A percentile compares a stretch with the other conserved stretches of the same genome.
These are phyloP conservation scores for Candida namnaoensis DNA, from an alignment of 805 yeast species.

Conservation along the genomic window DNA sequence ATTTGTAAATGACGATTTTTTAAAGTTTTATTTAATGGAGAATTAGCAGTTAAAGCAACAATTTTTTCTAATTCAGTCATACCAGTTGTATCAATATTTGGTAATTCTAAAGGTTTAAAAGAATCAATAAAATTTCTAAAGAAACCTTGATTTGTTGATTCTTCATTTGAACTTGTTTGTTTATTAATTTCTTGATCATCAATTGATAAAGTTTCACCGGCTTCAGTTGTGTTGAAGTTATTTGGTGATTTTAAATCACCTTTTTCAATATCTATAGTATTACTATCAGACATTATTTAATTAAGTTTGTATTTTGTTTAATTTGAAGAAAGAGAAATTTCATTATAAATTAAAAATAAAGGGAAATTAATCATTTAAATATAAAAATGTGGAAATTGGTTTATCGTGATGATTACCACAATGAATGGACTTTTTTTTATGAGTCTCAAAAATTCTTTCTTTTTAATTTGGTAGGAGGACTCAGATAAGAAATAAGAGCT, in stretches of 20 bases:
- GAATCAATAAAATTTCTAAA: conserved; percentile 9
- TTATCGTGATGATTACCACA: too few relatives aligned
- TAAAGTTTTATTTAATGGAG: conserved; percentile 37
- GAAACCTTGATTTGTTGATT: conserved; percentile 8
- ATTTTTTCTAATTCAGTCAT: conserved; percentile 36
- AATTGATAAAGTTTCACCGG: background rate
- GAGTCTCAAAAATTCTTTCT: too few relatives aligned
- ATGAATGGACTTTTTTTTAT: too few relatives aligned
- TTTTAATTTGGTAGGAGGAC: too few relatives aligned
- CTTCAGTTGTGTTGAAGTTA: background rate
- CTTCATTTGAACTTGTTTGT: background rate
- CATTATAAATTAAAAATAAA: too few relatives aligned
- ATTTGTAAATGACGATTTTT: conserved; percentile 63
- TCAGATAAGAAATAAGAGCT: too few relatives aligned
- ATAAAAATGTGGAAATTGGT: too few relatives aligned
- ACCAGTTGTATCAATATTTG: conserved; percentile 22
- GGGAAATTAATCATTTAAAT: too few relatives aligned
- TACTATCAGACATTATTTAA: background rate
- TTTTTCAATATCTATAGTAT: background rate
- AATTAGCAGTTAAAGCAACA: conserved; percentile 29
- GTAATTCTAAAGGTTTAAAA: conserved; percentile 9
- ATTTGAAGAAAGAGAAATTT: too few relatives aligned
- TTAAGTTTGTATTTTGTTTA: too few relatives aligned
- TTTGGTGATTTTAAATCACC: background rate
- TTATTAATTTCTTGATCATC: background rate